These are phyloP conservation scores for Entomortierella chlamydospora DNA, from an alignment of 192 early-diverging fungal genomes.

Conservation along the genomic window DNA sequence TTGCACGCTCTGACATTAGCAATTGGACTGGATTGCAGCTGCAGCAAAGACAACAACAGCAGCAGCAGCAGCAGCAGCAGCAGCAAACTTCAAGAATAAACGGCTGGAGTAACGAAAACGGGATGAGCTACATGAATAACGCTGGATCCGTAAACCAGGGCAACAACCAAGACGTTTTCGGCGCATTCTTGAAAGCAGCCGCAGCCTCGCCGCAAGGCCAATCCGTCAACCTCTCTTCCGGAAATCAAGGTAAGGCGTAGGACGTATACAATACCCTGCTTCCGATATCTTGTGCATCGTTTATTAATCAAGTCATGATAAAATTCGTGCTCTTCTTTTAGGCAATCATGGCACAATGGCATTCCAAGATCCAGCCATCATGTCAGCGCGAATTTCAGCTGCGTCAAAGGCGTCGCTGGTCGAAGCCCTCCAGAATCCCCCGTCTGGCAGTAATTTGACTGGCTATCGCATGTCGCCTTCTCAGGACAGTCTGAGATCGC, in stretches of 20 bases:
- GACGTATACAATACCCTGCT: no score
- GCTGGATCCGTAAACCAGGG: constrained; percentile 18
- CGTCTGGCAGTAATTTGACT: background rate
- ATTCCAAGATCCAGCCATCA: constrained; percentile 72
- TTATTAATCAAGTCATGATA: no score
- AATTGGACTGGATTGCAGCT: constrained; percentile 27
- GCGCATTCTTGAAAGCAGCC: constrained; percentile 66
- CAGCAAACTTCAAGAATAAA: constrained; percentile 30
- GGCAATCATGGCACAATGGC: constrained; percentile 13
- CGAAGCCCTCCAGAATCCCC: constrained; percentile 38
- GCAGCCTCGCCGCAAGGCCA: constrained; percentile 28
- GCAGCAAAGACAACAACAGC: constrained; percentile 36
- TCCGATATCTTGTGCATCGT: no score
- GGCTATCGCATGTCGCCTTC: constrained; percentile 22
- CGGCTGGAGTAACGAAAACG: constrained; percentile 19
- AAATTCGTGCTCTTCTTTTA: no score
- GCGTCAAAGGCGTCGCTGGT: constrained; percentile 22
- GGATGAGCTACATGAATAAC: constrained; percentile 12
- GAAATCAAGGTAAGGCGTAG: constrained; percentile 1
- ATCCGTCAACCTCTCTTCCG: background rate
- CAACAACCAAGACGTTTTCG: constrained; percentile 64
- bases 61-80: constrained; percentile 22
- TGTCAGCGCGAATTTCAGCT: constrained; percentile 59
- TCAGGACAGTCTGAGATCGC: constrained; percentile 6
- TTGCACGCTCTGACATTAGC: constrained; percentile 16